These are phyloP conservation scores for Fomitopsis serialis DNA, from an alignment of 768 basidiomycete species.

Conservation along the genomic window DNA sequence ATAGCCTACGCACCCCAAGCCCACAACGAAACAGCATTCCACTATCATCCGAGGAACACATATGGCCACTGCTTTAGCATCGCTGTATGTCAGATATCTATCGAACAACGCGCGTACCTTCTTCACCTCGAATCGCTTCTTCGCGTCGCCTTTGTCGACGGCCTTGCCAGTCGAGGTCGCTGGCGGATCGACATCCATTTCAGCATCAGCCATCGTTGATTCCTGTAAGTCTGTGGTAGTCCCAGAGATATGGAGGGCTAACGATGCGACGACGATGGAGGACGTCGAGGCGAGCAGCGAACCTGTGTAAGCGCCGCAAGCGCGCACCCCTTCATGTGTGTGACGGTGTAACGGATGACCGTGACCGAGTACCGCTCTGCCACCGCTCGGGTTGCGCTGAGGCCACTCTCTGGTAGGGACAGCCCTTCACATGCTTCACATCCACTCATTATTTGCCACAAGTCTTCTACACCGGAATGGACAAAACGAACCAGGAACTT, in stretches of 20 bases:
- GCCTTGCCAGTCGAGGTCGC: conserved; percentile 26
- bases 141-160: conserved; percentile 51
- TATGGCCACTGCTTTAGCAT: background rate
- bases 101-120: conserved; percentile 69
- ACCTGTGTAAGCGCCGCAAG: conserved; percentile 2
- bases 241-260: background rate
- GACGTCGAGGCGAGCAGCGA: conserved; percentile 9
- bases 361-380: no score
- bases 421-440: no score
- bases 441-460: no score
- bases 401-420: no score
- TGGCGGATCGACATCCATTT: conserved; percentile 70
- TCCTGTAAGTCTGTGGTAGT: background rate
- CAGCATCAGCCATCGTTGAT: conserved; percentile 40
- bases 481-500: conserved; percentile 33
- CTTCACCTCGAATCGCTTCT: conserved; percentile 96
- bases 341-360: background rate
- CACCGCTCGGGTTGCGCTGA: no score
- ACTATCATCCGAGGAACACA: conserved; percentile 41
- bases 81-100: background rate
- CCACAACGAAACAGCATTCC: conserved; percentile 99
- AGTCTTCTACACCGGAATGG: no score
- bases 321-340: conserved; percentile 3
- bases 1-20: conserved; percentile 74
- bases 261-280: conserved; percentile 5